Percentiles rank a stretch among this genome's conserved stretches.
phyloP scores from a whole-genome alignment of 768 basidiomycete genomes.

The Fomitopsis serialis region DNA sequence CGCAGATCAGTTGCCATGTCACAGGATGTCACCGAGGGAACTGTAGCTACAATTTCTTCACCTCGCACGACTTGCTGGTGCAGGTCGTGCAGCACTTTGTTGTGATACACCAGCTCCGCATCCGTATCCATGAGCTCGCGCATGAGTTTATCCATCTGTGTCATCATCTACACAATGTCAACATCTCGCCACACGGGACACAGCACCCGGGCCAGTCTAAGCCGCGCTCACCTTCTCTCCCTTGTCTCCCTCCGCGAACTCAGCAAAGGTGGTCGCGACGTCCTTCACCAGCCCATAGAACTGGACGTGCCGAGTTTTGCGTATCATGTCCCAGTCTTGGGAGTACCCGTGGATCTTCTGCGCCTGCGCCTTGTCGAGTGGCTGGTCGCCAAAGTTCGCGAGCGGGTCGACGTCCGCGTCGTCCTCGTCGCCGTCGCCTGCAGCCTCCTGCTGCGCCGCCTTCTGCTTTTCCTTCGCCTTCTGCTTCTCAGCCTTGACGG shows the following conservation, averaged over 20 bases:
- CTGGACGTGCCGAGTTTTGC: conserved; percentile 38
- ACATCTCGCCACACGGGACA: background rate
- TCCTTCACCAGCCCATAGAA: conserved; percentile 43
- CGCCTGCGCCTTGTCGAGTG: conserved; percentile 49
- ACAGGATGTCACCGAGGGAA: background rate
- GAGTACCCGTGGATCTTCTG: conserved; percentile 51
- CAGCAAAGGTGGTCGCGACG: conserved; percentile 55
- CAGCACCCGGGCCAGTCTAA: too few relatives aligned
- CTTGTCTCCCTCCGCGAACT: conserved; percentile 50
- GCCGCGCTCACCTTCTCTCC: conserved; percentile 39
- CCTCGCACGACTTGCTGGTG: conserved; percentile 51
- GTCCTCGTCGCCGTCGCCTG: conserved; percentile 20
- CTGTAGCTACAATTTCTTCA: conserved; percentile 51
- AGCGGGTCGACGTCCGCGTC: conserved; percentile 34
- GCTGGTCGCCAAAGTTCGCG: conserved; percentile 60
- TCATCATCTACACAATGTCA: conserved; percentile 39
- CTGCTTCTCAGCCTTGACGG: conserved; percentile 25
- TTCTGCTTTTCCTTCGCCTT: conserved; percentile 26
- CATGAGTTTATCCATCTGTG: conserved; percentile 62
- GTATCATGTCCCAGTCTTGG: conserved; percentile 57
- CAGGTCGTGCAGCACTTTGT: conserved; percentile 46
- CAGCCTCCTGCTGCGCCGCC: conserved; percentile 19
- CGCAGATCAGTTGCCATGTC: conserved; percentile 1
- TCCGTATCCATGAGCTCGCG: conserved; percentile 63
- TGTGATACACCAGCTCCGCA: conserved; percentile 54